Base-by-base conservation (phyloP, 495 filamentous ascomycete species). In the Penicillium malachiteum region DNA sequence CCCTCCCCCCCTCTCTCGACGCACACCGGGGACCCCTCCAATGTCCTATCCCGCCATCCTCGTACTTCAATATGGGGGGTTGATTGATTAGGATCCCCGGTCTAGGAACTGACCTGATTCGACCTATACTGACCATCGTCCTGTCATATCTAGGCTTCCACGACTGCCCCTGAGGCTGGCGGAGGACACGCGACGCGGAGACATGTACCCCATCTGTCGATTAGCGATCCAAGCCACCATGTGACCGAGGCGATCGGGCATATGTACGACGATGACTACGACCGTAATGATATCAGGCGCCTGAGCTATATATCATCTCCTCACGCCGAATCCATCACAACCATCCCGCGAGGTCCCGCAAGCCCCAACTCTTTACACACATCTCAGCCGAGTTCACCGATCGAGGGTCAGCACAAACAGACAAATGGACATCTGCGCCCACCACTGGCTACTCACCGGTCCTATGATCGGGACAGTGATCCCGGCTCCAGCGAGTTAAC, bases 211-310 rank as follows among this genome's bases (percentile, higher is more conserved):
- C 79, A 86, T 57, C 70, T 88, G 54, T 89, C 87, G 55, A 89
- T 90, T 62, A 87, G 86, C 71, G 87, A 90, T 64, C 84, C 87
- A 59, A 90, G 83, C 71, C 93, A 97, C 78, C 94, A 98, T 84
- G 93, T 97, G 68, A 98, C 94, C 37, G 94, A 98, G 67, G 90
- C 92, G 43, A 97, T 98, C 67, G 92, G 92, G 37, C 91, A 94
- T 67, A 87, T 97, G 86, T 98, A 98, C 74, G 90, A 87, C 63
- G 88, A 92, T 66, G 84, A 89, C 68, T 86, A 91, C 64, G 83
- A 89, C 57, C 80, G 73, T 62, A 73, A 78, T 62, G 79, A 86
- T 41, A 75, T 78, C 8, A 73, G 84, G 49, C 86, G 86, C 42
- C 72, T 87, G 48, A 89, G 84, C 67, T 88, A 87, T 73, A 75